Evolutionary conservation across 2,329 filamentous ascomycete genomes (phyloP), one percentile per base, ranked within the genome.

Genomic region (Calonectria honghensis): DNA sequence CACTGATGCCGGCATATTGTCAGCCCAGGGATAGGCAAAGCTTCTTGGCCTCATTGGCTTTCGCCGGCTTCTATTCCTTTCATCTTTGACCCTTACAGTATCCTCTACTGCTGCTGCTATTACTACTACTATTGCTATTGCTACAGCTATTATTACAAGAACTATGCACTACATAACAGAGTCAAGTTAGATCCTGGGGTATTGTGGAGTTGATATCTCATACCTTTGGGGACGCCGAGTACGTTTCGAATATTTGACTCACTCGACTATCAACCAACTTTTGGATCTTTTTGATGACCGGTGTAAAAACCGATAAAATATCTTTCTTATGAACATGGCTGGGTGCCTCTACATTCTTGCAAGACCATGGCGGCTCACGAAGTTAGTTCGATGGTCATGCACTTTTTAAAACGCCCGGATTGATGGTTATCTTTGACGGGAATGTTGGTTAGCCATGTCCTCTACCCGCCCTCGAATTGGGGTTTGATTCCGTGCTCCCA

Each of bases 401-500:
- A 57, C 0, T 75, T 61, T 32, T 79, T 80, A 3, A 71, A 18
- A 13, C 48, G 61, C 0, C 37, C 1, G 0, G 59, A 24, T 0
- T 14, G 13, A 0, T 14, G 9, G 0, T 1, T 14, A 9, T 67
- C 73, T 0, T 50, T 61, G 0, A 78, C 50, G 0, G 83, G 82
- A 0, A 82, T 27, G 0, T 78, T 72, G 0, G 83, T 59, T 0
- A 52, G 14, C 79, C 79, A 83, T 0, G 9, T 35, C 2, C 71
- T 75, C 0, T 37, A 9, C n/a, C 78, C 66, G 18, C 80, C 74
- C 0, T 52, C 24, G 24, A 83, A 82, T 2, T 82, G 78, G 0
- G 70, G 52, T 41, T 84, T 84, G 3, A 84, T 82, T 0, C 76
- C 79, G 2, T 83, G 78, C 16, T 84, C 83, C 83, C 82, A 84